These are phyloP conservation scores for Diaporthe eres DNA, from an alignment of 2,329 filamentous ascomycete genomes.

Conservation along the genomic window DNA sequence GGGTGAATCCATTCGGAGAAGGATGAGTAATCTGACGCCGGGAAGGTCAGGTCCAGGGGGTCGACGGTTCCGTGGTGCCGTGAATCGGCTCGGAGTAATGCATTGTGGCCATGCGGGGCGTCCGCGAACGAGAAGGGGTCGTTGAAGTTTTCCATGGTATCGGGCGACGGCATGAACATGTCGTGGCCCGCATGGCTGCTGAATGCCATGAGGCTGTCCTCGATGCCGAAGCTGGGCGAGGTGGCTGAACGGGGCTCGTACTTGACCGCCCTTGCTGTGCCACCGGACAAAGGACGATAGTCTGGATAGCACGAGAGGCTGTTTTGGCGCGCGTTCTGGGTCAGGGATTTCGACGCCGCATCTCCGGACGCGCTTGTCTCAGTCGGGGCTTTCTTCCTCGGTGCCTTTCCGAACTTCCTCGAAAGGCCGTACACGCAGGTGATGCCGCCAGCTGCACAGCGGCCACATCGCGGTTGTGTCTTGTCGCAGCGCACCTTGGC, in stretches of 20 bases:
- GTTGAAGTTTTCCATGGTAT: slow-evolving; percentile 35
- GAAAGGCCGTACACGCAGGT: slow-evolving; percentile 41
- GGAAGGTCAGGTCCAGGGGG: slow-evolving; percentile 38
- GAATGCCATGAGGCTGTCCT: slow-evolving; percentile 40
- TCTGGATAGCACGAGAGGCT: slow-evolving; percentile 38
- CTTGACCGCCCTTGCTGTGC: slow-evolving; percentile 36
- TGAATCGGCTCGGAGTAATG: slow-evolving; percentile 27
- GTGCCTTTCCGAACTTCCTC: slow-evolving; percentile 42
- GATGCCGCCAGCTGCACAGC: slow-evolving; percentile 39
- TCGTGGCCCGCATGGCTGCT: slow-evolving; percentile 35
- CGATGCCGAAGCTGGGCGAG: slow-evolving; percentile 36
- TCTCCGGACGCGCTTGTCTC: slow-evolving; percentile 32
- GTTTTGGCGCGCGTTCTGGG: slow-evolving; percentile 35
- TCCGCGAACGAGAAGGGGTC: slow-evolving; percentile 40
- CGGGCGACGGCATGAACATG: slow-evolving; percentile 39
- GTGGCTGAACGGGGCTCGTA: slow-evolving; percentile 36
- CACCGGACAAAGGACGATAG: slow-evolving; percentile 35
- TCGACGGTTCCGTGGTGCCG: slow-evolving; percentile 37
- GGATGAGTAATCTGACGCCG: slow-evolving; percentile 39
- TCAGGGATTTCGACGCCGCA: slow-evolving; percentile 30
- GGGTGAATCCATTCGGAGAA: slow-evolving; percentile 41
- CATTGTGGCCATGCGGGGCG: slow-evolving; percentile 27
- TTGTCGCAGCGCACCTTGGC: slow-evolving; percentile 42
- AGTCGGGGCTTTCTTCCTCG: slow-evolving; percentile 39
- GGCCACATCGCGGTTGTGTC: slow-evolving; percentile 41